phyloP scores from a whole-genome alignment of 805 yeast species.

The Metschnikowia kofuensis region DNA sequence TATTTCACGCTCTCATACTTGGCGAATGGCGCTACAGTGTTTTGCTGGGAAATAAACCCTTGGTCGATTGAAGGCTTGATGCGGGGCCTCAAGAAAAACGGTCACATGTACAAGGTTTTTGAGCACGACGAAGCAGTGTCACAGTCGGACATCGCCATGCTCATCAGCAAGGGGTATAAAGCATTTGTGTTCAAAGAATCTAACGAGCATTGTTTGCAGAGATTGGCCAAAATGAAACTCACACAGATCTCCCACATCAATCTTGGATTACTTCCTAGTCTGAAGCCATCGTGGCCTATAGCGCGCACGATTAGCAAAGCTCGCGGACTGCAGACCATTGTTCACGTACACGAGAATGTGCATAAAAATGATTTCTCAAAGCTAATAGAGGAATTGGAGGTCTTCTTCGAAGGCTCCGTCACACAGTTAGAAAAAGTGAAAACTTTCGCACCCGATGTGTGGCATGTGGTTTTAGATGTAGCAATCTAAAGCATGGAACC shows the following conservation, averaged over 20 bases:
- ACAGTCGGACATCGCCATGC: neutral
- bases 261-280: conserved; percentile 74
- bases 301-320: conserved; percentile 2
- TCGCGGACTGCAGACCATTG: conserved; percentile 16
- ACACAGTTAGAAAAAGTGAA: conserved; percentile 63
- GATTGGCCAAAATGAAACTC: conserved; percentile 30
- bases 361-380: conserved; percentile 38
- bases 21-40: conserved; percentile 49
- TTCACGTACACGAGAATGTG: conserved; percentile 80
- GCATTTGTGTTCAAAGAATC: conserved; percentile 61
- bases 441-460: conserved; percentile 84
- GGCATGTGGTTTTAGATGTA: conserved; percentile 60
- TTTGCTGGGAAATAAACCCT: conserved; percentile 83
- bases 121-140: conserved; percentile 1
- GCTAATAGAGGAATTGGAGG: conserved; percentile 23
- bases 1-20: conserved; percentile 74
- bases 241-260: conserved; percentile 57
- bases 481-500: neutral
- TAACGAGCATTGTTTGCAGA: conserved; percentile 48
- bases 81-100: conserved; percentile 51
- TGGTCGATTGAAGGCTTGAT: conserved; percentile 77
- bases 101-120: conserved; percentile 21
- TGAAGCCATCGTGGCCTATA: conserved; percentile 58
- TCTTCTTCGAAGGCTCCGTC: conserved; percentile 18
- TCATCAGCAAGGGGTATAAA: conserved; percentile 17